Evolutionary conservation across 2,329 filamentous ascomycete species (phyloP), one percentile per base, ranked within the genome.

Genomic region (Claviceps quebecensis): DNA sequence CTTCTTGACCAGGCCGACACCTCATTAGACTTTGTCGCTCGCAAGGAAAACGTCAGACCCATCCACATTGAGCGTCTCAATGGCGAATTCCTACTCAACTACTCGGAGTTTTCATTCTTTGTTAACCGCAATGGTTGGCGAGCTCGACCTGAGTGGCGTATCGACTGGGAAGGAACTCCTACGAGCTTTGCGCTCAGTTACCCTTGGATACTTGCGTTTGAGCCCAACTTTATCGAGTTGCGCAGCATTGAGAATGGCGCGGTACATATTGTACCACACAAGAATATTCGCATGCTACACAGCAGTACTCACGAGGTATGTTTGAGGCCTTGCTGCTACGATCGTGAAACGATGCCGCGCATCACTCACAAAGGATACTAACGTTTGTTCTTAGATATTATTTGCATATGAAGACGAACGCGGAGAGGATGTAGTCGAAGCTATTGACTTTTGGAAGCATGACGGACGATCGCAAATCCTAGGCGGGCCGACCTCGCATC

Each of bases 101-200:
- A 98, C 71, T 93, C 88, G 4, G 93, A 98, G 66, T 98, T 96
- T 69, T 95, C 88, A 13, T 98, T 98, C 79, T 98, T 97, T 63
- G 93, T 98, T 64, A 97, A 98, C 69, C 82, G 93, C 61, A 97
- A 98, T 66, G 93, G 93, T 39, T 98, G 93, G 93, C 83, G 93
- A 56, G 91, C 91, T 50, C 79, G 90, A 61, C 89, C 90, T 5
- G 93, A 98, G 67, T 98, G 93, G 93, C 84, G 86, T 61, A 95
- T 98, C 63, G 86, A 91, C 56, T 98, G 93, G 93, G 93, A 98
- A 71, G 93, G 93, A 52, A 87, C 82, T 45, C 93, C 93, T 41
- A 85, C 88, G 61, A 84, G 83, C 53, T 98, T 98, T 67, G 93
- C 93, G 1, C 82, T 97, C 51, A 95, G 89, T 58, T 94, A 94